Percentiles rank a stretch among this genome's conserved stretches.
phyloP scores from a whole-genome alignment of 1,284 basidiomycete species.

The Trichosporon coremiiforme region DNA sequence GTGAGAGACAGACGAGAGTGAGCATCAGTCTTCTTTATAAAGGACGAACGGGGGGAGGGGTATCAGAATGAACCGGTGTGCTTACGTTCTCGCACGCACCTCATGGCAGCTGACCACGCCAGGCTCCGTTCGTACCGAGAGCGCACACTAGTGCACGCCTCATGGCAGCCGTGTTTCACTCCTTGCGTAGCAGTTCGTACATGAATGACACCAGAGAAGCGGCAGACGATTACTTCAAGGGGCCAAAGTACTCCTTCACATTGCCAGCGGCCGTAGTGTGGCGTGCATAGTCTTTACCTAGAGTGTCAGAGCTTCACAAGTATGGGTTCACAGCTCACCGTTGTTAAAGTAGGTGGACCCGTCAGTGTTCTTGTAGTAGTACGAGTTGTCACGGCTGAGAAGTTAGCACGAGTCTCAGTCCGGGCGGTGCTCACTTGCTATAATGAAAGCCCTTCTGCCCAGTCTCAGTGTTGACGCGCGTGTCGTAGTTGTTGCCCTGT shows the following conservation, averaged over 20 bases:
- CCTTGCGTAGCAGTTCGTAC: not conserved
- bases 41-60: too few species aligned
- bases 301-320: constrained; percentile 5
- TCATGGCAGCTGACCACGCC: too few species aligned
- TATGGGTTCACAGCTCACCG: constrained; percentile 28
- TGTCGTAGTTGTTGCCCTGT: constrained; percentile 65
- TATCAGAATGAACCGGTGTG: not conserved
- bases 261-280: constrained; percentile 63
- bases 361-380: constrained; percentile 66
- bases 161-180: not conserved
- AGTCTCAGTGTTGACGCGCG: constrained; percentile 56
- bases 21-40: not conserved
- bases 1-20: not conserved
- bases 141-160: not conserved
- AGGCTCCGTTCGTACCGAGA: not conserved
- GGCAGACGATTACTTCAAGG: constrained; percentile 14
- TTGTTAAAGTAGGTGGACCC: constrained; percentile 65
- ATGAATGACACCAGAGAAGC: not conserved
- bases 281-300: constrained; percentile 59
- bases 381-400: constrained; percentile 58
- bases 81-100: too few species aligned
- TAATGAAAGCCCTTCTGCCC: constrained; percentile 63
- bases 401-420: not conserved
- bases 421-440: constrained; percentile 57
- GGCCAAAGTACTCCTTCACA: constrained; percentile 29